Base-by-base conservation (phyloP, 352 stramenopile species). In the Globisporangium takayamanum region DNA sequence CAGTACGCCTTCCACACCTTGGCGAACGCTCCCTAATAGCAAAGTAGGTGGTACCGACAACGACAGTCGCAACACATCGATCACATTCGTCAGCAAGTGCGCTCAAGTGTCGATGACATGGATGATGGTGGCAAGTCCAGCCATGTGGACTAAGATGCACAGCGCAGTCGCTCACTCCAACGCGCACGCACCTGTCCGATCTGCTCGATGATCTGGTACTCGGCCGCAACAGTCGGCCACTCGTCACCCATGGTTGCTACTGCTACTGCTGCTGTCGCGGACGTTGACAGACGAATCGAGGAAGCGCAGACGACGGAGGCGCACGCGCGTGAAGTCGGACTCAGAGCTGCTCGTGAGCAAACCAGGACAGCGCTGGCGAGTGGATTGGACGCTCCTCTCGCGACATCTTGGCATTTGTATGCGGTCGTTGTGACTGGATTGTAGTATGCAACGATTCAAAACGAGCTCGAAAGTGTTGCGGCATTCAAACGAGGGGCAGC, bases 1-100 rank as follows among this genome's bases (percentile, higher is more conserved):
- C 90, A 98, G 68, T 89, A 91, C 15, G 96, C 97, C 69, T 96
- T 97, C 88, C 94, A 99, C 25, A 99, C 97, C 59, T 98, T 98
- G 26, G 97, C 97, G 69, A 99, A 99, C 18, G 97, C 96, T 20
- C 97, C 97, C 76, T 98, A 80, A 10, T 33, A 3, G 15, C 14
- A 18, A 7, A n/a, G 8, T 26, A 44, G 22, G 8, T 36, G 30
- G n/a, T 50, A 49, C 10, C 2, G 39, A 44, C 45, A 44, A 11
- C 14, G 47, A 48, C 18, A 42, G 45, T 28, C 16, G 18, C 3
- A 10, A 45, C 33, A 12, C 10, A 39, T 7, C 7, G n/a, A 18
- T 41, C 36, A 22, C n/a, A 39, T 3, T 39, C 33, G 33, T 26
- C 50, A 57, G 50, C 37, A 39, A 37, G 37, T 12, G 42, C 7